Percentiles rank a stretch among this genome's conserved stretches.
These are phyloP conservation scores for Neonectria magnoliae DNA, from an alignment of 2,329 filamentous ascomycete genomes.

Conservation along the genomic window DNA sequence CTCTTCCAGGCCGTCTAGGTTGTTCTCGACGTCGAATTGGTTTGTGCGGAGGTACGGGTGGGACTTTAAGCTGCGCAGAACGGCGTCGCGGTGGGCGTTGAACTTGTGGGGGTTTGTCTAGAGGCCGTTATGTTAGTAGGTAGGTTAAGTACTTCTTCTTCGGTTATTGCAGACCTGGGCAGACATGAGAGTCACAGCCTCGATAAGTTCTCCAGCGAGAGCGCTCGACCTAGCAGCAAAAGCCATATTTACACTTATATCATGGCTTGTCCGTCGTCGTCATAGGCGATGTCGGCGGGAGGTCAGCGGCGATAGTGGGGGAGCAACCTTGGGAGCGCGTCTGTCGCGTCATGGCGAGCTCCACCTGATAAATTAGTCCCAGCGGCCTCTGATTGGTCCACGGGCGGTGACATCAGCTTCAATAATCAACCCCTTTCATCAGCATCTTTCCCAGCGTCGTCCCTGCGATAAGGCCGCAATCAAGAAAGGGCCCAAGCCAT, in stretches of 20 bases:
- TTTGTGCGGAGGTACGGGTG: slow-evolving; percentile 74
- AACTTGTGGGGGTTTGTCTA: slow-evolving; percentile 50
- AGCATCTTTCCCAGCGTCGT: slow-evolving; percentile 19
- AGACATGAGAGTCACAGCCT: slow-evolving; percentile 66
- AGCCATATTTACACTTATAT: slow-evolving; percentile 72
- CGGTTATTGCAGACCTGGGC: slow-evolving; percentile 53
- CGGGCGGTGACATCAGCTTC: slow-evolving; percentile 36
- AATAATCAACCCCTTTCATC: slow-evolving; percentile 35
- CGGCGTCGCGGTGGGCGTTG: slow-evolving; percentile 58
- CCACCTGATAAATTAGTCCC: slow-evolving; percentile 21
- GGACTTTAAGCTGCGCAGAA: slow-evolving; percentile 62
- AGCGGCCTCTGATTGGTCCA: slow-evolving; percentile 32
- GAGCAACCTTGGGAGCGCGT: slow-evolving; percentile 27
- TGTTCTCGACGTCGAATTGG: slow-evolving; percentile 75
- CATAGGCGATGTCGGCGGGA: slow-evolving; percentile 4
- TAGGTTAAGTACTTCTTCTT: too few species aligned
- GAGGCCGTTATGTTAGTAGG: slow-evolving; percentile 17
- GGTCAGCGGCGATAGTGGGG: slow-evolving; percentile 28
- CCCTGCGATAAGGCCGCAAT: not conserved
- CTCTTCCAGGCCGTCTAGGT: slow-evolving; percentile 80
- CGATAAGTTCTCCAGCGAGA: slow-evolving; percentile 77
- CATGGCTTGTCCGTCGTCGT: slow-evolving; percentile 26
- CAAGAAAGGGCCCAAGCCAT: not conserved
- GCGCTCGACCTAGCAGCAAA: slow-evolving; percentile 71
- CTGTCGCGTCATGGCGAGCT: slow-evolving; percentile 34